These are phyloP conservation scores for Grigorovia humatica DNA, from an alignment of 805 yeast genomes.

Conservation along the genomic window DNA sequence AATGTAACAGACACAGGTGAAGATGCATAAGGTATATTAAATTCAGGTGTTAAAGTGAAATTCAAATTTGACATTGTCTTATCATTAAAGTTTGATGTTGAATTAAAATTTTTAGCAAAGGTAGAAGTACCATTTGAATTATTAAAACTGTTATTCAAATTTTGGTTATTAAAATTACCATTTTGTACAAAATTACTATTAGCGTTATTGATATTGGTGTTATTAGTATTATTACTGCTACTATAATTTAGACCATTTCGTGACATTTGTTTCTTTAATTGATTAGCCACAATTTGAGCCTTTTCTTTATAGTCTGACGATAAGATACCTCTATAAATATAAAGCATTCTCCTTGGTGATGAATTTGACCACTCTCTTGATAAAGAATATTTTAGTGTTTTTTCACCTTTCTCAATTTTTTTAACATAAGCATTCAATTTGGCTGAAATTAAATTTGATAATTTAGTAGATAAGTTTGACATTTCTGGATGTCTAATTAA, in stretches of 20 bases:
- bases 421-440: constrained; percentile 78
- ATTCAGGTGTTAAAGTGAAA: constrained; percentile 22
- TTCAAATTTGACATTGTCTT: constrained; percentile 8
- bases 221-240: not conserved
- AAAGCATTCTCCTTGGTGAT: constrained; percentile 81
- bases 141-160: not conserved
- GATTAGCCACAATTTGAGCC: constrained; percentile 44
- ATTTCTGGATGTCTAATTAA: constrained; percentile 71
- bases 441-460: constrained; percentile 73
- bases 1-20: constrained; percentile 72
- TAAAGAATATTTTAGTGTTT: constrained; percentile 57
- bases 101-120: not conserved
- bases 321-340: constrained; percentile 69
- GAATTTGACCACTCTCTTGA: constrained; percentile 90
- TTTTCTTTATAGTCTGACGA: constrained; percentile 67
- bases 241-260: not conserved
- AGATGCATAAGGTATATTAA: constrained; percentile 53
- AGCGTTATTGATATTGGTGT: not conserved
- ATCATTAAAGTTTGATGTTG: not conserved
- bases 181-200: not conserved
- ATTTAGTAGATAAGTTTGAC: constrained; percentile 70
- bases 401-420: constrained; percentile 76
- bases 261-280: constrained; percentile 17
- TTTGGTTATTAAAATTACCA: not conserved
- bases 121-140: not conserved